phyloP scores from a whole-genome alignment of 164 flowering plant genomes.

The Santalum album region DNA sequence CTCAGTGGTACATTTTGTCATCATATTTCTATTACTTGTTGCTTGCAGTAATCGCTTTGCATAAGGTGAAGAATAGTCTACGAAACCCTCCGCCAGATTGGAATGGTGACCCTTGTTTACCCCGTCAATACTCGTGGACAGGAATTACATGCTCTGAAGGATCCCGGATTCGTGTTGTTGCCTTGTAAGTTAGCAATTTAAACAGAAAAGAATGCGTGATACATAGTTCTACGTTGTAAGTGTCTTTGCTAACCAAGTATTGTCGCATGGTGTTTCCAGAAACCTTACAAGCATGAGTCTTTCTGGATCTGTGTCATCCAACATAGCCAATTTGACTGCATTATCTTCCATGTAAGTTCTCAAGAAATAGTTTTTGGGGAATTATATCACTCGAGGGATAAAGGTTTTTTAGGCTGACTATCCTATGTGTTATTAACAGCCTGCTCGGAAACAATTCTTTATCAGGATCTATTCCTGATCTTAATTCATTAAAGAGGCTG shows the following conservation, averaged over 20 bases:
- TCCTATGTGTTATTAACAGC: slow-evolving; percentile 31
- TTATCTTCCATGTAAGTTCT: slow-evolving; percentile 44
- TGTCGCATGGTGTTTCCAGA: slow-evolving; percentile 29
- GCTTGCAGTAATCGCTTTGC: slow-evolving; percentile 62
- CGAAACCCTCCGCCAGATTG: slow-evolving; percentile 63
- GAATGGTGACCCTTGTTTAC: slow-evolving; percentile 91
- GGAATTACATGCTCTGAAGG: slow-evolving; percentile 77
- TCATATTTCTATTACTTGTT: slow-evolving; percentile 2
- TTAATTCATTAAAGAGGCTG: slow-evolving; percentile 48
- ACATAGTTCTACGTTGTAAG: no score
- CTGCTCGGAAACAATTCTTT: slow-evolving; percentile 67
- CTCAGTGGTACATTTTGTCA: not conserved
- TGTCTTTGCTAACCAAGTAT: not conserved
- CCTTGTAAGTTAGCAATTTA: slow-evolving; percentile 49
- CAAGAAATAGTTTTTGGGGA: not conserved
- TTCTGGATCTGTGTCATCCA: slow-evolving; percentile 63
- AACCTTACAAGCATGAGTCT: slow-evolving; percentile 73
- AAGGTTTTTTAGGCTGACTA: slow-evolving; percentile 3
- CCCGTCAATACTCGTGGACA: slow-evolving; percentile 64
- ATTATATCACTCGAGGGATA: not conserved
- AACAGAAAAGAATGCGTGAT: not conserved
- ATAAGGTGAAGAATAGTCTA: slow-evolving; percentile 33
- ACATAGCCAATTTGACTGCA: slow-evolving; percentile 70
- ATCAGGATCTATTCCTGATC: slow-evolving; percentile 73
- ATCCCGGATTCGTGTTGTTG: slow-evolving; percentile 44